Conservation (phyloP, 108 stramenopile genomes). For the Craspedostauros australis region DNA sequence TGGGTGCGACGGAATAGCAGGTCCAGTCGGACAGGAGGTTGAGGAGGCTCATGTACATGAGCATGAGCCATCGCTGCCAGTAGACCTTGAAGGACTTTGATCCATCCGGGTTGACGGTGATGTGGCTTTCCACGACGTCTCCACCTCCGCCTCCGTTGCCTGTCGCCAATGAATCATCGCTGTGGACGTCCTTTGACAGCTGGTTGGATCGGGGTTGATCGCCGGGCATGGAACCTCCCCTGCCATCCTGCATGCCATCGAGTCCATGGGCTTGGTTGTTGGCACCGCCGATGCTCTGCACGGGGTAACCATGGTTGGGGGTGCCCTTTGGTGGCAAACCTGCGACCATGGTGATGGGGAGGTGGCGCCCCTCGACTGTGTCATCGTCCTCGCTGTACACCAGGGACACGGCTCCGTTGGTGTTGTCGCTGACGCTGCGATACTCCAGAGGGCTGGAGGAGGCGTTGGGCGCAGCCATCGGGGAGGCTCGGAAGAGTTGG, state of each 20-base stretch:
- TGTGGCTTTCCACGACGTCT: no score
- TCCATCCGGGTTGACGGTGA: no score
- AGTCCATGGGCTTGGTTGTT: background rate
- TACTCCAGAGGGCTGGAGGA: no score
- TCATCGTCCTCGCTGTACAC: conserved; percentile 34
- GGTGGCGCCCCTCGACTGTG: conserved; percentile 1
- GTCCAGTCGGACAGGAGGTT: conserved; percentile 85
- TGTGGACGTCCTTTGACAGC: background rate
- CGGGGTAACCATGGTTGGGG: background rate
- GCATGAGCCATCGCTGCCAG: conserved; percentile 75
- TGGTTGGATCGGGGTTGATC: background rate
- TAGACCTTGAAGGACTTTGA: conserved; percentile 59
- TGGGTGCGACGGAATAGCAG: conserved; percentile 78
- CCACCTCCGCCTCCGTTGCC: background rate
- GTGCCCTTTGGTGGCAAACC: no score
- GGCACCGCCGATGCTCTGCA: background rate
- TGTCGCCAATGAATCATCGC: conserved; percentile 1
- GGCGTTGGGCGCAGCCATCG: no score
- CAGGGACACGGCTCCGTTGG: conserved; percentile 3
- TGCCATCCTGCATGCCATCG: background rate
- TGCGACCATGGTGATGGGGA: no score
- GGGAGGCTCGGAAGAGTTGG: no score
- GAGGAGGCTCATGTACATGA: conserved; percentile 69
- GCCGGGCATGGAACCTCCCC: background rate
- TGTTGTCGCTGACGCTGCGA: background rate